phyloP scores from a whole-genome alignment of 1,139 yeast species.

The Hyphopichia fennica region DNA sequence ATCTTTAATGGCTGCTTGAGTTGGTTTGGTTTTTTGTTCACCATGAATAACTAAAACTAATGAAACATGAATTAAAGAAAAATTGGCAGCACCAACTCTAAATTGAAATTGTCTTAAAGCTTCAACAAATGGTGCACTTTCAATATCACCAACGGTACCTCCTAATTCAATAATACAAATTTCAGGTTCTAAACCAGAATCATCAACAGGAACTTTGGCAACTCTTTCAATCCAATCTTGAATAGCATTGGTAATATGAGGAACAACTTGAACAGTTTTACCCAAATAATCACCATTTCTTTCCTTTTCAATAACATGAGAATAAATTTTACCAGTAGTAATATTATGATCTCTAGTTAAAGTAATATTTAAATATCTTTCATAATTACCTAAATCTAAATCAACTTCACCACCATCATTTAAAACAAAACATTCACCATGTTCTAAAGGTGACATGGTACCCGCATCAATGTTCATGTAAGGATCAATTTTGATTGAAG shows the following conservation, averaged over 20 bases:
- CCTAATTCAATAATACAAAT: slow-evolving; percentile 96
- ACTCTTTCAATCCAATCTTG: slow-evolving; percentile 99
- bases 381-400: slow-evolving; percentile 96
- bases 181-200: slow-evolving; percentile 84
- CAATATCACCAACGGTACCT: slow-evolving; percentile 99
- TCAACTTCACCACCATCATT: slow-evolving; percentile 99
- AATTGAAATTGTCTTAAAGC: slow-evolving; percentile 98
- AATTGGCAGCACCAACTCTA: slow-evolving; percentile 90
- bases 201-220: slow-evolving; percentile 88
- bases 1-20: slow-evolving; percentile 98
- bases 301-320: slow-evolving; percentile 90
- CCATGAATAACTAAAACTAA: slow-evolving; percentile 97
- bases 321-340: slow-evolving; percentile 96
- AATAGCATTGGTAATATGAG: slow-evolving; percentile 94
- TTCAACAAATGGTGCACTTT: slow-evolving; percentile 97
- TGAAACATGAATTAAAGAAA: slow-evolving; percentile 94
- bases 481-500: slow-evolving; percentile 97
- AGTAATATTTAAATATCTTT: slow-evolving; percentile 91
- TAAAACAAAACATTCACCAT: slow-evolving; percentile 96
- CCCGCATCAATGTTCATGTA: slow-evolving; percentile 99
- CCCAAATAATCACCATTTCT: slow-evolving; percentile 97
- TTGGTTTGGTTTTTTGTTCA: slow-evolving; percentile 98
- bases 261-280: slow-evolving; percentile 99
- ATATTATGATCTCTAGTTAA: slow-evolving; percentile 92
- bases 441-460: slow-evolving; percentile 98